Percentiles rank a stretch among this genome's conserved stretches.
These are phyloP conservation scores for Prunella vulgaris DNA, from an alignment of 257 asterid species.

Conservation along the genomic window DNA sequence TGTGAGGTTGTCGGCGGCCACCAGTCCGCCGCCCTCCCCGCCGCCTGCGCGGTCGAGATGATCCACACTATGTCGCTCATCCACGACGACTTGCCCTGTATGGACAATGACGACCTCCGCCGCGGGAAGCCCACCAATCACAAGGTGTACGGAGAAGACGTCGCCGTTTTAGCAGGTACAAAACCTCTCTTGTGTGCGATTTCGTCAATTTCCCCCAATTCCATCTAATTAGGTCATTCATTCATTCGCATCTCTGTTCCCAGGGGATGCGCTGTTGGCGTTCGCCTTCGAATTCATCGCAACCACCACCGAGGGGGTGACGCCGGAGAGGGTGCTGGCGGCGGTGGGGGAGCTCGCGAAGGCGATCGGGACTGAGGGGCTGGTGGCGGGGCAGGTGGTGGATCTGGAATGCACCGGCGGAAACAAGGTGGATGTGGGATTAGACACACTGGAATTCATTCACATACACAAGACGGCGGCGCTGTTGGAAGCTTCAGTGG, in stretches of 20 bases:
- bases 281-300: conserved; percentile 48
- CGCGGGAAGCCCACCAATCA: conserved; percentile 78
- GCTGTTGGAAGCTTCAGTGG: conserved; percentile 60
- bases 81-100: conserved; percentile 76
- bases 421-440: conserved; percentile 26
- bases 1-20: conserved; percentile 78
- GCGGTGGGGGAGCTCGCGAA: conserved; percentile 50
- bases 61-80: conserved; percentile 72
- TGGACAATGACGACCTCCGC: conserved; percentile 78
- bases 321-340: conserved; percentile 26
- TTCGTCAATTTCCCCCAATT: no score
- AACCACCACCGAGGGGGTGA: conserved; percentile 19
- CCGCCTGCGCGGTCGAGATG: conserved; percentile 89
- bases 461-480: conserved; percentile 81
- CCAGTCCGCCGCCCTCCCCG: conserved; percentile 50
- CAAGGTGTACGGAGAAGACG: conserved; percentile 63
- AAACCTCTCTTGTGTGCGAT: not conserved
- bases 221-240: not conserved
- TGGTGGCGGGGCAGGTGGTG: conserved; percentile 82
- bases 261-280: conserved; percentile 57
- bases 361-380: conserved; percentile 61
- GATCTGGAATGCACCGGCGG: conserved; percentile 60
- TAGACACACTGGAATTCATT: conserved; percentile 54
- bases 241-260: not conserved
- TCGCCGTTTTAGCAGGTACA: conserved; percentile 66